These are phyloP conservation scores for Xylariaceae sp. DNA, from an alignment of 2,329 filamentous ascomycete genomes.

Conservation along the genomic window DNA sequence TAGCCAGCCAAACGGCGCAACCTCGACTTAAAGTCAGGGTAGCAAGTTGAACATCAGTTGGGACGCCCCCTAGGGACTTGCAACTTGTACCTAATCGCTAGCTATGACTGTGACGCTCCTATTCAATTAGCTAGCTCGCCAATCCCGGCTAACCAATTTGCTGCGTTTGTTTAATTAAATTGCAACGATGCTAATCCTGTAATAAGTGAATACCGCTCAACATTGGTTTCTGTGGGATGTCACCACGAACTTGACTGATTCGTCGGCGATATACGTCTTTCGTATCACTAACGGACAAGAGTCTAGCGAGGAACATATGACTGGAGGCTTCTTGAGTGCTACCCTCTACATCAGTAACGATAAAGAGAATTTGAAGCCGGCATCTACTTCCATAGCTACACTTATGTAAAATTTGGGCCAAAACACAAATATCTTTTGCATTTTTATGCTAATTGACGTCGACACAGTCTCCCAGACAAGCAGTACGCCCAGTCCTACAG, in stretches of 20 bases:
- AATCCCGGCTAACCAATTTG: background rate
- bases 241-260: slow-evolving; percentile 32
- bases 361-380: slow-evolving; percentile 15
- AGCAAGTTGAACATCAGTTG: slow-evolving; percentile 35
- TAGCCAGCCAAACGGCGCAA: slow-evolving; percentile 27
- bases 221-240: slow-evolving; percentile 35
- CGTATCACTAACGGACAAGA: slow-evolving; percentile 31
- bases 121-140: slow-evolving; percentile 32
- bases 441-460: slow-evolving; percentile 13
- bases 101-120: slow-evolving; percentile 29
- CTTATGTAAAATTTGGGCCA: slow-evolving; percentile 13
- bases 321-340: slow-evolving; percentile 34
- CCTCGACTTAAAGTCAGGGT: slow-evolving; percentile 28
- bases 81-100: slow-evolving; percentile 34
- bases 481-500: background rate
- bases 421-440: background rate
- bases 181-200: slow-evolving; percentile 4
- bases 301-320: slow-evolving; percentile 19
- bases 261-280: slow-evolving; percentile 35
- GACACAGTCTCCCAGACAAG: slow-evolving; percentile 9
- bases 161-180: background rate
- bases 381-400: slow-evolving; percentile 27
- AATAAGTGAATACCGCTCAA: slow-evolving; percentile 30
- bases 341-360: slow-evolving; percentile 30
- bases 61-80: slow-evolving; percentile 32